Conservation (phyloP, 371 early-diverging fungal genomes). For the Mortierella sp. region DNA sequence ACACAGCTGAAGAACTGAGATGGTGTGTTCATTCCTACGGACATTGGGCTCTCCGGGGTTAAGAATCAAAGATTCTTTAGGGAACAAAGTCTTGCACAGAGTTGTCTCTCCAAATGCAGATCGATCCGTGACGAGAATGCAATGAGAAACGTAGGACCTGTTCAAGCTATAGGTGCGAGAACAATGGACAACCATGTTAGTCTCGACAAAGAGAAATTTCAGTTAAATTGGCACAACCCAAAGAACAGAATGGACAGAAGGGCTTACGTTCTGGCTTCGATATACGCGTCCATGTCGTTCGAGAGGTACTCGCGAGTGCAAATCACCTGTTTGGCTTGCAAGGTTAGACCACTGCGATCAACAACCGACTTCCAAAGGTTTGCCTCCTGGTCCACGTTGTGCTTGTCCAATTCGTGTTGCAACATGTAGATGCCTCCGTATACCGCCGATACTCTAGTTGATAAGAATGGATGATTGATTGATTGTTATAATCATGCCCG, state of each 20-base stretch:
- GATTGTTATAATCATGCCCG: not conserved
- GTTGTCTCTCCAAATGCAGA: slow-evolving; percentile 56
- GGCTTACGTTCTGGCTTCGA: slow-evolving; percentile 42
- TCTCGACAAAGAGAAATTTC: too few relatives aligned
- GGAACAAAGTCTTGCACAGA: slow-evolving; percentile 68
- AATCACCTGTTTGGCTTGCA: slow-evolving; percentile 61
- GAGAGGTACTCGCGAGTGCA: slow-evolving; percentile 64
- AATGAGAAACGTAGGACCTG: slow-evolving; percentile 60
- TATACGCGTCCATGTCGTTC: slow-evolving; percentile 54
- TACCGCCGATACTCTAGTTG: slow-evolving; percentile 81
- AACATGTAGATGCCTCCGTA: slow-evolving; percentile 91
- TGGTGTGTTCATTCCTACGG: slow-evolving; percentile 57
- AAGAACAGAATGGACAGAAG: not conserved
- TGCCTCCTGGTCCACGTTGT: slow-evolving; percentile 51
- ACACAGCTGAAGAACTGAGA: slow-evolving; percentile 66
- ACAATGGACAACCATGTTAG: not conserved
- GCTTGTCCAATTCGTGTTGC: slow-evolving; percentile 58
- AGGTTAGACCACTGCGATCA: slow-evolving; percentile 59
- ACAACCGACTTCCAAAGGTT: slow-evolving; percentile 58
- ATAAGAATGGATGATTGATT: not conserved
- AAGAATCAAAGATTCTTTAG: slow-evolving; percentile 53
- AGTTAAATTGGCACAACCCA: not conserved
- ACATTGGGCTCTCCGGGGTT: slow-evolving; percentile 56
- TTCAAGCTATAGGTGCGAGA: slow-evolving; percentile 24
- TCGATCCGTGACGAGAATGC: slow-evolving; percentile 61